phyloP scores from a whole-genome alignment of 352 stramenopile species.

The Pythium rishiriense region DNA sequence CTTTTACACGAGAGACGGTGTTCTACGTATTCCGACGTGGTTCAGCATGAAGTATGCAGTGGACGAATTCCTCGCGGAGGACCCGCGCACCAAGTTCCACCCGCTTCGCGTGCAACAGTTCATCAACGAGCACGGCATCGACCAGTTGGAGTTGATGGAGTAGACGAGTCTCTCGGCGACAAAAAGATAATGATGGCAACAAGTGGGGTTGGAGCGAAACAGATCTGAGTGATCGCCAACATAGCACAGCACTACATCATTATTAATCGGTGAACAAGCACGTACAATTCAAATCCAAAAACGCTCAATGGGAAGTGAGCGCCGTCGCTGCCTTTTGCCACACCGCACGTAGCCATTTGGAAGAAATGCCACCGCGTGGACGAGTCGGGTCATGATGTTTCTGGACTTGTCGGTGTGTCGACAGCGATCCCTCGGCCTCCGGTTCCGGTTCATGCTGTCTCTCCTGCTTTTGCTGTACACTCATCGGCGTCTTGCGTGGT shows the following conservation, averaged over 20 bases:
- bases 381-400: background rate
- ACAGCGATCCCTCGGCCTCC: background rate
- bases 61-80: constrained; percentile 5
- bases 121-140: constrained; percentile 2
- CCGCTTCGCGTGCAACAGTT: constrained; percentile 8
- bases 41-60: constrained; percentile 2
- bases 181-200: background rate
- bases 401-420: background rate
- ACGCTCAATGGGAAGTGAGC: background rate
- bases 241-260: background rate
- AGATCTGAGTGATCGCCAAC: background rate
- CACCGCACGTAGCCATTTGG: constrained; percentile 11
- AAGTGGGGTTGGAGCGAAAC: too few relatives aligned
- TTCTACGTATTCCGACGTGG: background rate
- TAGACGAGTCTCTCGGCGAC: background rate
- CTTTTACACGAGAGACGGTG: constrained; percentile 4
- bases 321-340: constrained; percentile 9
- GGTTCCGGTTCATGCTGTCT: background rate
- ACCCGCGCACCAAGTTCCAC: constrained; percentile 7
- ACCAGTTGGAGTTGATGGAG: background rate
- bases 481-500: background rate
- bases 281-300: background rate
- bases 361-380: background rate
- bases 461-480: background rate
- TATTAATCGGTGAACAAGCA: background rate